These are phyloP conservation scores for Primulina tabacum DNA, from an alignment of 257 asterid species.

Conservation along the genomic window DNA sequence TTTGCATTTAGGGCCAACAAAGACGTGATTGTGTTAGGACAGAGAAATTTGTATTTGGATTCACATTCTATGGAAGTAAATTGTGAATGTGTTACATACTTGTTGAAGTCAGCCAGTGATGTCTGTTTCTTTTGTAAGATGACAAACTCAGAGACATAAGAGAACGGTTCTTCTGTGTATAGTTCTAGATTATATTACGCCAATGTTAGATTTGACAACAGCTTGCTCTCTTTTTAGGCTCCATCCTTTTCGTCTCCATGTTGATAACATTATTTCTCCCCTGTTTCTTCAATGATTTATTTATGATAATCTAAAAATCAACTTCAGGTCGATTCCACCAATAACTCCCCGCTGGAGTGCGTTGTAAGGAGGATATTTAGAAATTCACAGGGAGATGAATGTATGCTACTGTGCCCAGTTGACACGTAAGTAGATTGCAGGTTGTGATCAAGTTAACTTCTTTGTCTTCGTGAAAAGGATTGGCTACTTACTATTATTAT, in stretches of 20 bases:
- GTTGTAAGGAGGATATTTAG: slow-evolving; percentile 82
- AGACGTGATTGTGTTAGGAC: too few relatives aligned
- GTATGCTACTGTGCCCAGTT: slow-evolving; percentile 93
- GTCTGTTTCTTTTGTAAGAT: not conserved
- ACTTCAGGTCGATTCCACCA: slow-evolving; percentile 81
- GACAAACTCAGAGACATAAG: not conserved
- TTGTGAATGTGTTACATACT: not conserved
- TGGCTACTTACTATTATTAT: slow-evolving; percentile 19
- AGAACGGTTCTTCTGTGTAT: not conserved
- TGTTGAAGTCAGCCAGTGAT: not conserved
- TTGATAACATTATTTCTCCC: not conserved
- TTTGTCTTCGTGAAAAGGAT: slow-evolving; percentile 16
- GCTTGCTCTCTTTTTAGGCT: not conserved
- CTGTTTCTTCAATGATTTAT: slow-evolving; percentile 14
- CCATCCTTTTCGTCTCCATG: not conserved
- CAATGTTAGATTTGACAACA: not conserved
- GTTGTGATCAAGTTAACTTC: slow-evolving; percentile 15
- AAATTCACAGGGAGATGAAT: slow-evolving; percentile 80
- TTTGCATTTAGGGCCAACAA: too few relatives aligned
- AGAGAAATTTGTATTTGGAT: not conserved
- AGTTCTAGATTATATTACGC: not conserved
- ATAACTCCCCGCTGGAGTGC: slow-evolving; percentile 82
- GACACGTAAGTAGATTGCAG: slow-evolving; percentile 69
- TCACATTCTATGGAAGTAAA: slow-evolving; percentile 2
- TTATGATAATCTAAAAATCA: slow-evolving; percentile 22